Evolutionary conservation across 305 asterid species (phyloP), one percentile per base, ranked within the genome.

Genomic region (Fraxinus greggii): DNA sequence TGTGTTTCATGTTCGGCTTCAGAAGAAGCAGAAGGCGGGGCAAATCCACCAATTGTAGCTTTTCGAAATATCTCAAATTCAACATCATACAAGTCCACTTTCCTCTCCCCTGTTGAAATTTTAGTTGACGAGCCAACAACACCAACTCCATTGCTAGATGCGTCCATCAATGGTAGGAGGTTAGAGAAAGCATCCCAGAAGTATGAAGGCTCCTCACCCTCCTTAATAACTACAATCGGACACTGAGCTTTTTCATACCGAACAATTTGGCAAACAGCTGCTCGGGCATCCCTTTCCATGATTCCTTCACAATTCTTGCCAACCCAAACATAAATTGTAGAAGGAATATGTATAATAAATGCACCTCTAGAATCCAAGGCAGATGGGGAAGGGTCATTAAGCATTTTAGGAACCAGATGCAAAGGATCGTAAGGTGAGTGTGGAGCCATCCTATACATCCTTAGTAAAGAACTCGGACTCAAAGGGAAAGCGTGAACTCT

Each of bases 381-480:
- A n/a, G 84, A 78, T 1, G 85, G 79, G 32, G 92, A 89, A 3
- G 99, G 90, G 72, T 94, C 93, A 67, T 77, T 84, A 79, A 94
- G 79, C 94, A 92, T 72, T 83, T 96, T 96, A 0, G 99, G 98
- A 32, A 96, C 98, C 78, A 96, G 93, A 88, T 96, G 99, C 80
- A 96, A 95, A 23, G 99, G 97, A 77, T 92, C 99, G 33, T 96
- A 90, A 0, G 97, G 91, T 1, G 99, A 96, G 88, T 96, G 99
- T 75, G 99, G 98, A 8, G 95, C 98, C 90, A 96, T 90, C 5
- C 94, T 79, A 38, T 92, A 93, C 93, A 96, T 90, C 88, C 97
- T 90, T 61, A 94, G 86, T 56, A 88, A 85, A 38, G 99, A 95
- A 82, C 85, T 87, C 0, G 98, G 98, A 84, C 98, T 94, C 72